Evolutionary conservation across 148 eudicot genomes (phyloP).

Genomic region (Chenopodium formosanum): DNA sequence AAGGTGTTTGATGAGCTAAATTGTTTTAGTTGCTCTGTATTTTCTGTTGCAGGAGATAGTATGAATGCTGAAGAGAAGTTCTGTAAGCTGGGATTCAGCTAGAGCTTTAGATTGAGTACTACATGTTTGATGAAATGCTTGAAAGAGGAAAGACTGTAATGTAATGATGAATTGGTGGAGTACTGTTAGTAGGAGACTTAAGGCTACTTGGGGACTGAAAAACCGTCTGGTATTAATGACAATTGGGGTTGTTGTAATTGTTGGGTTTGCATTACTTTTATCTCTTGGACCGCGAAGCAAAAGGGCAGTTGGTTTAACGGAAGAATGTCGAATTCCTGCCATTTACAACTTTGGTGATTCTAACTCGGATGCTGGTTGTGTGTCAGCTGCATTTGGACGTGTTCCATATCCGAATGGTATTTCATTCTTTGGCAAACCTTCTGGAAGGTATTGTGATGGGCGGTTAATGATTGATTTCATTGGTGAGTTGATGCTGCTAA

Average conservation of each 20-base stretch:
- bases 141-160: conserved; percentile 10
- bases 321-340: conserved; percentile 58
- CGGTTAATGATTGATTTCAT: conserved; percentile 72
- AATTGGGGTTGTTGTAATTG: conserved; percentile 28
- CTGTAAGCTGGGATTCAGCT: not conserved
- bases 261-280: conserved; percentile 23
- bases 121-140: conserved; percentile 12
- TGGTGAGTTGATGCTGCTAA: conserved; percentile 35
- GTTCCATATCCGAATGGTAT: conserved; percentile 61
- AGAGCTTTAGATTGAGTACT: not conserved
- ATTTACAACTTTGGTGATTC: conserved; percentile 92
- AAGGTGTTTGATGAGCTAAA: not conserved
- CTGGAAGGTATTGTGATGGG: conserved; percentile 76
- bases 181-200: conserved; percentile 22
- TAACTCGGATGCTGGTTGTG: conserved; percentile 80
- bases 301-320: conserved; percentile 10
- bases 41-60: not conserved
- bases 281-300: conserved; percentile 24
- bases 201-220: conserved; percentile 26
- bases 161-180: conserved; percentile 25
- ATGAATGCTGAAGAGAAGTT: not conserved
- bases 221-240: conserved; percentile 23
- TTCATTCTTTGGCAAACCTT: conserved; percentile 57
- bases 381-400: conserved; percentile 80
- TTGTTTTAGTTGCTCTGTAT: not conserved